A percentile compares a stretch with the other conserved stretches of the same genome.
Conservation (phyloP, 1,284 basidiomycete genomes). For the Marasmius sp. region DNA sequence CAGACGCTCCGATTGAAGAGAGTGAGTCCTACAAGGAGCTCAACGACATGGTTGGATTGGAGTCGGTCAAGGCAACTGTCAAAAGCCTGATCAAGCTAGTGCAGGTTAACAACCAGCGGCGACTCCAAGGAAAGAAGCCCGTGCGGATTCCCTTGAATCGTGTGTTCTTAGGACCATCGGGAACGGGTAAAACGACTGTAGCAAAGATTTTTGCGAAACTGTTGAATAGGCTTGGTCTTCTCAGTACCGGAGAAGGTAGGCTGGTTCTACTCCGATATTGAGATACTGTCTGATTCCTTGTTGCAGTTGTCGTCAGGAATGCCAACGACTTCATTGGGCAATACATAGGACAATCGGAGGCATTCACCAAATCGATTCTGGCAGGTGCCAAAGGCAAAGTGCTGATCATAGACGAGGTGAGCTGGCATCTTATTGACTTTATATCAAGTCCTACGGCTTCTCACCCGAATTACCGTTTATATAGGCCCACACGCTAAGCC, state of each 20-base stretch:
- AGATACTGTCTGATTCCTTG: constrained; percentile 4
- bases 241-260: constrained; percentile 68
- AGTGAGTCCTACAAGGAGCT: constrained; percentile 54
- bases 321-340: constrained; percentile 65
- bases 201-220: constrained; percentile 66
- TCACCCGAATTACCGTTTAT: not conserved
- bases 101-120: constrained; percentile 55
- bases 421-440: constrained; percentile 15
- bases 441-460: not conserved
- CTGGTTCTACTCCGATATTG: not conserved
- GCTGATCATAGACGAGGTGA: constrained; percentile 65
- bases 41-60: constrained; percentile 52
- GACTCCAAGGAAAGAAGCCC: constrained; percentile 53
- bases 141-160: constrained; percentile 56
- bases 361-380: constrained; percentile 60
- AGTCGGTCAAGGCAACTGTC: constrained; percentile 55
- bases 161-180: constrained; percentile 62
- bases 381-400: constrained; percentile 59
- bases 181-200: constrained; percentile 70
- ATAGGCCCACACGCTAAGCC: constrained; percentile 67
- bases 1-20: constrained; percentile 37
- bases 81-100: constrained; percentile 45
- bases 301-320: constrained; percentile 57
- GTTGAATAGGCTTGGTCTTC: constrained; percentile 53
- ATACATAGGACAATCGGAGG: constrained; percentile 56